These are phyloP conservation scores for Casaregolazyma suthepensis DNA, from an alignment of 1,139 yeast genomes.

Conservation along the genomic window DNA sequence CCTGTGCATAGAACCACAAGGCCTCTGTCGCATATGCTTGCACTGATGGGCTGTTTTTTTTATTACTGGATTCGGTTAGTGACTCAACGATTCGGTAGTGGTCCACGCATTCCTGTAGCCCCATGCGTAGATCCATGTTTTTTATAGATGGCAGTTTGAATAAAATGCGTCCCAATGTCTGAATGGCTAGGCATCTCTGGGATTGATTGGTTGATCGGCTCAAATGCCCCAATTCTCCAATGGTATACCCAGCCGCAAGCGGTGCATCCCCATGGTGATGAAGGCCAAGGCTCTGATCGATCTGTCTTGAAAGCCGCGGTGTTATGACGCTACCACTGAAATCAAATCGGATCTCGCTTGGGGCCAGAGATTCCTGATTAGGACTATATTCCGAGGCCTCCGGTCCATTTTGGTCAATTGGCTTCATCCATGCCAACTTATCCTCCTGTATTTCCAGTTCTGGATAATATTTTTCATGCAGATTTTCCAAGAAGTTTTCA, in stretches of 20 bases:
- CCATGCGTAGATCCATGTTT: slow-evolving; percentile 48
- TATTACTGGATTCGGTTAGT: slow-evolving; percentile 69
- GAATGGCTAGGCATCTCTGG: slow-evolving; percentile 81
- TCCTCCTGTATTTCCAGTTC: slow-evolving; percentile 78
- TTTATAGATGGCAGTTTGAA: slow-evolving; percentile 67
- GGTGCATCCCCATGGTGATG: slow-evolving; percentile 93
- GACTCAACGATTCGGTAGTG: slow-evolving; percentile 64
- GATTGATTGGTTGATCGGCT: slow-evolving; percentile 75
- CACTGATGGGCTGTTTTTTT: slow-evolving; percentile 61
- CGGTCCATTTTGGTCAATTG: slow-evolving; percentile 33
- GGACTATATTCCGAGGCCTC: slow-evolving; percentile 35
- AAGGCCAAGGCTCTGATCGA: slow-evolving; percentile 61
- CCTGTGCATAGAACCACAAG: slow-evolving; percentile 84
- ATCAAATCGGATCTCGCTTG: slow-evolving; percentile 69
- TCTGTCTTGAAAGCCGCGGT: slow-evolving; percentile 38
- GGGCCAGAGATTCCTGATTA: slow-evolving; percentile 30
- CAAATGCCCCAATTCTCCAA: slow-evolving; percentile 73
- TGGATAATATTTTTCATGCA: slow-evolving; percentile 84
- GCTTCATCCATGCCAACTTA: slow-evolving; percentile 88
- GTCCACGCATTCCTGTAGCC: slow-evolving; percentile 71
- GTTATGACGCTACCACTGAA: slow-evolving; percentile 74
- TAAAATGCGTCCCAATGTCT: slow-evolving; percentile 78
- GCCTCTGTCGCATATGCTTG: slow-evolving; percentile 88
- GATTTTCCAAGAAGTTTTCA: slow-evolving; percentile 68
- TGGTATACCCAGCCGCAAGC: slow-evolving; percentile 84